phyloP scores from a whole-genome alignment of 1,284 basidiomycete genomes.

The Tilletiopsis washingtonensis region DNA sequence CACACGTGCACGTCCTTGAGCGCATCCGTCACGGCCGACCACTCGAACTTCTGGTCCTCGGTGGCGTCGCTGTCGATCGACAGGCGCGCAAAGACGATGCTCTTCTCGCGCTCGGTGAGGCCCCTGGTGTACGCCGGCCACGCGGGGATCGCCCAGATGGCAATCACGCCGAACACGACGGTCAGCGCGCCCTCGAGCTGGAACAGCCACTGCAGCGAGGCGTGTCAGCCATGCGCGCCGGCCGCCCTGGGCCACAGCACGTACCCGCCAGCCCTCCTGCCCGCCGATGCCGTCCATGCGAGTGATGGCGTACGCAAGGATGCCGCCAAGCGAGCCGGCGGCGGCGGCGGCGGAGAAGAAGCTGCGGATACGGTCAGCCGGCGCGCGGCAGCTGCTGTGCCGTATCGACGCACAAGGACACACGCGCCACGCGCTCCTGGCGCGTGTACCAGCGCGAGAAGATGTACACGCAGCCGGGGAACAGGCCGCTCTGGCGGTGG shows the following conservation, averaged over 20 bases:
- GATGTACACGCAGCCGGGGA: constrained; percentile 59
- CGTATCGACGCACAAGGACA: constrained; percentile 55
- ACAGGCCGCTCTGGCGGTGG: constrained; percentile 32
- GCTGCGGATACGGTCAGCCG: not conserved
- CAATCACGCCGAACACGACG: constrained; percentile 51
- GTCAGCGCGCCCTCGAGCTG: constrained; percentile 59
- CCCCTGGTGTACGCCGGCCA: constrained; percentile 56
- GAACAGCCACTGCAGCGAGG: constrained; percentile 54
- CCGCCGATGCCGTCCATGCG: constrained; percentile 59
- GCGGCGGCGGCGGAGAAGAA: constrained; percentile 15
- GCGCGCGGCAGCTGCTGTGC: no score
- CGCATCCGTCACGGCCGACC: constrained; percentile 49
- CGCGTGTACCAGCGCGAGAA: constrained; percentile 60
- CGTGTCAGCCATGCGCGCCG: no score
- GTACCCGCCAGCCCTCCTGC: constrained; percentile 18
- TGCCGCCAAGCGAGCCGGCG: constrained; percentile 34
- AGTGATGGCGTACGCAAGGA: constrained; percentile 56
- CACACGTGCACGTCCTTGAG: constrained; percentile 59
- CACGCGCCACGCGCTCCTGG: constrained; percentile 57
- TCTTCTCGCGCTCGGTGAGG: constrained; percentile 54
- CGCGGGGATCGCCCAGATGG: constrained; percentile 57
- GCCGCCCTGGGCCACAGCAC: no score
- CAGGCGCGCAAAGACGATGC: constrained; percentile 53
- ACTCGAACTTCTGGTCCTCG: constrained; percentile 46
- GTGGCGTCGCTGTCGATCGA: constrained; percentile 56